Percentiles rank a stretch among this genome's conserved stretches.
Conservation (phyloP, 306 rosid species). For the Dryas octopetala region DNA sequence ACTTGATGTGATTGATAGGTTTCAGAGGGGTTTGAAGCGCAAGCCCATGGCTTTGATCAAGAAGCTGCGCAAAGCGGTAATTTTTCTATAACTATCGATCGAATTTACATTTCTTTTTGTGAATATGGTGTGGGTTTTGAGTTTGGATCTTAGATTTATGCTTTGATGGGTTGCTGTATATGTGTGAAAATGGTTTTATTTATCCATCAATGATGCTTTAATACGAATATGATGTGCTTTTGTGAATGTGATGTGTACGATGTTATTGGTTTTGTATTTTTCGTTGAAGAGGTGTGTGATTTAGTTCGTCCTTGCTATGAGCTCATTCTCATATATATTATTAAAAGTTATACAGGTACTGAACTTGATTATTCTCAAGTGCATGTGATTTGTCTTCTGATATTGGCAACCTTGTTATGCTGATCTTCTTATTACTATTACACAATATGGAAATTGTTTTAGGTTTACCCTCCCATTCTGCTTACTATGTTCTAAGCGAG, state of each 20-base stretch:
- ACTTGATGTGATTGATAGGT: constrained; percentile 35
- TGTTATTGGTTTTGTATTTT: not conserved
- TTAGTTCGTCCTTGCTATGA: not conserved
- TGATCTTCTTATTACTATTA: not conserved
- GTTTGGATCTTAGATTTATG: not conserved
- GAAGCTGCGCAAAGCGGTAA: constrained; percentile 95
- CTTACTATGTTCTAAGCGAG: not conserved
- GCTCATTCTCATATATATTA: no score
- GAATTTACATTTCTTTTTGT: not conserved
- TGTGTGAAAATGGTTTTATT: no score
- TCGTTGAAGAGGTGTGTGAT: not conserved
- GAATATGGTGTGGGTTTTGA: not conserved
- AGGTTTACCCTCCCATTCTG: not conserved
- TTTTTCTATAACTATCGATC: not conserved
- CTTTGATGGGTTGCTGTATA: not conserved
- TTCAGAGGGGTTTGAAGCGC: constrained; percentile 85
- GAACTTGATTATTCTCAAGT: not conserved
- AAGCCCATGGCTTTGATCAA: constrained; percentile 96
- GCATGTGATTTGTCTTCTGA: not conserved
- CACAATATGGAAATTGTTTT: not conserved
- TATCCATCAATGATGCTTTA: no score
- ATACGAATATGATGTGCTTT: not conserved
- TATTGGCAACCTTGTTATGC: not conserved
- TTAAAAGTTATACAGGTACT: no score
- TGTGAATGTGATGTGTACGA: not conserved